Base-by-base conservation (phyloP, 208 protist genomes). In the Wallacemonas collosoma region DNA sequence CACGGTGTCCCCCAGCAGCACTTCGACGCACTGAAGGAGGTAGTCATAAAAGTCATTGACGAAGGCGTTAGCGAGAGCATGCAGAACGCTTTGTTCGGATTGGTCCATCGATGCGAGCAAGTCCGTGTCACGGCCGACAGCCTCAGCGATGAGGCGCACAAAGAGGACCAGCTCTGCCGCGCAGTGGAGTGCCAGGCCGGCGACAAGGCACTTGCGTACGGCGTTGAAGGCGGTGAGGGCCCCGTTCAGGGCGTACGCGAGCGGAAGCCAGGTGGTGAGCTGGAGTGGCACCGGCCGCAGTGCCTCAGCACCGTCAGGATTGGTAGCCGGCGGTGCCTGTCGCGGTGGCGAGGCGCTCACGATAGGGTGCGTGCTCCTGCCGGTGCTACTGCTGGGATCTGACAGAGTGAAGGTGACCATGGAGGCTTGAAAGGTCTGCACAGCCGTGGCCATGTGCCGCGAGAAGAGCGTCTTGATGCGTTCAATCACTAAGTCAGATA, bases 231-330 rank as follows among this genome's bases (percentile, higher is more conserved):
- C 83, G 38, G 81, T 72, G 17, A 94, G 77, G 14, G 87, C 50
- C 41, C 91, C 91, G 71, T 96, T 96, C 26, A 96, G 63, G 6
- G 88, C 89, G 73, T 94, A 94, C 12, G 91, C 87, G 38, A 96
- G 81, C 40, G 91, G 91, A 35, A 91, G 78, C 81, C 81, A 93
- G 63, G 89, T 77, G 51, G 83, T 53, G 54, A 96, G 85, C 58
- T 70, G 62, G 51, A 79, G 61, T 17, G 80, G 72, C 36, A 78
- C 76, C 8, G 80, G 14, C 45, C 53, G 47, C 57, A 14, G 26
- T 15, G 41, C 54, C 39, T 7, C 47, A 26, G 57, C 8, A 6
- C 8, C 12, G 7, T 7, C 45, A 9, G 26, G 26, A 26, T 26
- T 26, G 26, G 26, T 26, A 26, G 26, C 26, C 26, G 26, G 26